phyloP scores from a whole-genome alignment of 305 asterid species.

The Lippia alba region DNA sequence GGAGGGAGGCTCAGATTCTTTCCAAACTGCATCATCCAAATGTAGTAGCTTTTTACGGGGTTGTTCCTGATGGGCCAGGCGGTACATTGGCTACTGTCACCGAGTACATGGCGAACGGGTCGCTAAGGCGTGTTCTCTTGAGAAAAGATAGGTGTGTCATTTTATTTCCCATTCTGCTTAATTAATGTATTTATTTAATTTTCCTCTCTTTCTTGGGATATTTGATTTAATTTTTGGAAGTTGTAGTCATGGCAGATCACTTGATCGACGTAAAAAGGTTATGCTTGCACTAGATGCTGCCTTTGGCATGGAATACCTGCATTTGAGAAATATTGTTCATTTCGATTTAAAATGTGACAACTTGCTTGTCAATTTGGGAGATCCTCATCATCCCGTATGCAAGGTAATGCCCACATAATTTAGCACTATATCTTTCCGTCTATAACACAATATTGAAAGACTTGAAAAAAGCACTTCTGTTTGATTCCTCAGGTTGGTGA shows the following conservation, averaged over 20 bases:
- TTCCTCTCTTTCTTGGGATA: not conserved
- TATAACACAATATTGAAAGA: not conserved
- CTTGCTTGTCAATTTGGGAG: slow-evolving; percentile 84
- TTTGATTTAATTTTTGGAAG: slow-evolving; percentile 30
- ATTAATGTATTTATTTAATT: not conserved
- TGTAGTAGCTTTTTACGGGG: slow-evolving; percentile 92
- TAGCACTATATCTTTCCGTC: not conserved
- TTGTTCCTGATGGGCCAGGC: slow-evolving; percentile 90
- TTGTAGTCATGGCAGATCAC: slow-evolving; percentile 48
- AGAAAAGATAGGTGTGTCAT: slow-evolving; percentile 69
- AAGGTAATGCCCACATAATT: slow-evolving; percentile 52
- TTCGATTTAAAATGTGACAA: slow-evolving; percentile 91
- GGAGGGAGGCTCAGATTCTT: slow-evolving; percentile 95
- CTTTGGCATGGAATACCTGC: slow-evolving; percentile 93
- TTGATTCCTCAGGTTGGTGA: slow-evolving; percentile 69
- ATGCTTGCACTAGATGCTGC: slow-evolving; percentile 84
- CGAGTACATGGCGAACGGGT: slow-evolving; percentile 85
- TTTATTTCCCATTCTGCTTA: slow-evolving; percentile 27
- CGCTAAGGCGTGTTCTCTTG: slow-evolving; percentile 72
- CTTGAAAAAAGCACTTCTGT: not conserved
- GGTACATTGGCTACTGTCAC: slow-evolving; percentile 89
- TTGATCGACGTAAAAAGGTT: slow-evolving; percentile 70
- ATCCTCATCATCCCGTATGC: slow-evolving; percentile 85
- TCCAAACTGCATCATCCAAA: slow-evolving; percentile 93
- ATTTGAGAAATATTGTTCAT: slow-evolving; percentile 75